Base-by-base conservation (phyloP, 2,329 filamentous ascomycete genomes). In the Lecanicillium sp. region DNA sequence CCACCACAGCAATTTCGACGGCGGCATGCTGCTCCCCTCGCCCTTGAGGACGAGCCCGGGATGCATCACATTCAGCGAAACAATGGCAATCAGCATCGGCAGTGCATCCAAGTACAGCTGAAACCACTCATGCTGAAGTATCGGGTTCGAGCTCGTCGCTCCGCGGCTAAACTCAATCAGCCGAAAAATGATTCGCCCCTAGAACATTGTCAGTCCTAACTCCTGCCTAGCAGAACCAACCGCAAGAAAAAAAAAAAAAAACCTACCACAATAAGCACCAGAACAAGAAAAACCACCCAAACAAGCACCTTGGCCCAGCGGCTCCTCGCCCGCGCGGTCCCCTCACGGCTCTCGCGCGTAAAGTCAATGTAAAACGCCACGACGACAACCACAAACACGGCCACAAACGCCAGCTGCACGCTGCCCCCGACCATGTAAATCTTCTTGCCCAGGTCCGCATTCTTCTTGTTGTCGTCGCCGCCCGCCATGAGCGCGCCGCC, bases 371-470 rank as follows among this genome's bases (percentile, higher is more conserved):
- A 33, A 22, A 47, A 44, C 3, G 17, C 19, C n/a, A 31, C 52
- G 0, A 56, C 54, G 7, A 72, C 51, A 0, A 45, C 52, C 2
- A 61, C 45, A 45, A 74, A 71, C 13, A 61, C 37, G 2, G 71
- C 36, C 42, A 72, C 68, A 47, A 68, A 70, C 15, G 62, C 46
- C 46, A 72, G 54, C 45, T 74, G 69, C 3, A 72, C 49, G 1
- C 63, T 67, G 22, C 73, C 66, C 2, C 69, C 69, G 14, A 61
- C 68, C 66, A 71, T 73, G 51, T 73, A 47, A 42, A 66, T 51
- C 40, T 61, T 47, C 11, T 31, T 31, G 6, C 41, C 45, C 7
- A 43, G 28, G 3, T 40, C 29, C 14, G 43, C 20, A 19, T 42
- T 37, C 5, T 35, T 22, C 4, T 15, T 20, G 30, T 37, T 35